Percentiles rank a stretch among this genome's conserved stretches.
phyloP scores from a whole-genome alignment of 2,329 filamentous ascomycete genomes.

The Botrytis byssoidea region DNA sequence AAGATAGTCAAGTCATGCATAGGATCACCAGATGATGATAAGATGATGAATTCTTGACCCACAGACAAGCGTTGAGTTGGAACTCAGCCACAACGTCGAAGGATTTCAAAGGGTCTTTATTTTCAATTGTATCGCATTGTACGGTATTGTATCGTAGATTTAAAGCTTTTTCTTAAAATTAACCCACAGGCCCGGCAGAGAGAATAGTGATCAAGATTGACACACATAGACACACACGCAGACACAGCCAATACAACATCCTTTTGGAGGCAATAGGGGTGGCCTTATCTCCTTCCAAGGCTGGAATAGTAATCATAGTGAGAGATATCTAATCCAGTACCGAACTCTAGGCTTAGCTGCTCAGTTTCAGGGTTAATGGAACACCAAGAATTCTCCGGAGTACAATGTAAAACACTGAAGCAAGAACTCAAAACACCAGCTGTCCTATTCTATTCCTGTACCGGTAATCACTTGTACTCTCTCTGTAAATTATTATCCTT shows the following conservation, averaged over 20 bases:
- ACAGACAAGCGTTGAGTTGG: neutral
- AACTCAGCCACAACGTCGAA: conserved; percentile 1
- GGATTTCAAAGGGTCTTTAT: neutral
- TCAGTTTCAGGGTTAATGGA: neutral
- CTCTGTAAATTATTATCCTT: neutral
- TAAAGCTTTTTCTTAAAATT: neutral
- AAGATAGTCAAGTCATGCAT: neutral
- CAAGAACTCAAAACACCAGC: neutral
- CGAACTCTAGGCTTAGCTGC: neutral
- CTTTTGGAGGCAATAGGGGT: neutral
- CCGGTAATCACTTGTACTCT: too few relatives aligned
- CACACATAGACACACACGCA: neutral
- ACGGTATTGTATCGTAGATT: neutral
- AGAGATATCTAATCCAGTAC: too few relatives aligned
- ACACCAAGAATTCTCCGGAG: neutral
- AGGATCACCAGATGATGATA: neutral
- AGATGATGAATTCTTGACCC: neutral
- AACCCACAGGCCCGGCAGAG: neutral
- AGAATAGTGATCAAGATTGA: neutral
- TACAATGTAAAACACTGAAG: neutral
- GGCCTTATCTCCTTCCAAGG: neutral
- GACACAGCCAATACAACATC: neutral
- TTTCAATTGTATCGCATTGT: too few relatives aligned
- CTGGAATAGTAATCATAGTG: neutral
- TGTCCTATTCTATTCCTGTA: neutral